Percentiles rank a stretch among this genome's conserved stretches.
These are phyloP conservation scores for Rugosomyces carneus DNA, from an alignment of 1,284 basidiomycete genomes.

Conservation along the genomic window DNA sequence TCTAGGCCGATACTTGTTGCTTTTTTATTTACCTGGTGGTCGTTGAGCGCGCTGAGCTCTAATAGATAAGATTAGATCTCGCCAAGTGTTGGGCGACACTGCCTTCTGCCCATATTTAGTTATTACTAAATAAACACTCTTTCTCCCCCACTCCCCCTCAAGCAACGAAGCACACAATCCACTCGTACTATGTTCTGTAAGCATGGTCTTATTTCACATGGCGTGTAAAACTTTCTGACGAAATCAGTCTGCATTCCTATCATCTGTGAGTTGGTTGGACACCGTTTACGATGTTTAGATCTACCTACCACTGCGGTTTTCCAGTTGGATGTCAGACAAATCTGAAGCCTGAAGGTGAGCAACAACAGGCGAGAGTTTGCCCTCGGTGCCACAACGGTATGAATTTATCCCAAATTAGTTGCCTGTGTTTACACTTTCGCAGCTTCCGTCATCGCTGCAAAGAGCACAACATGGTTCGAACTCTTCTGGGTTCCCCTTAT, in stretches of 20 bases:
- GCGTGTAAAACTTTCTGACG: neutral
- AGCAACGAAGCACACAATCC: neutral
- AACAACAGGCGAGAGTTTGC: constrained; percentile 31
- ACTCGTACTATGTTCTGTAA: constrained; percentile 25
- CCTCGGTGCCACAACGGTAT: constrained; percentile 41
- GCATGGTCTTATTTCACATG: constrained; percentile 1
- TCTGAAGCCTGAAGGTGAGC: constrained; percentile 33
- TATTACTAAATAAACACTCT: neutral
- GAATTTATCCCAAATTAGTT: neutral
- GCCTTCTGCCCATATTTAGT: neutral
- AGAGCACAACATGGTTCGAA: constrained; percentile 40
- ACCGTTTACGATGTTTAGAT: neutral
- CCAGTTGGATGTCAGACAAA: constrained; percentile 39
- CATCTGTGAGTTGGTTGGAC: constrained; percentile 23
- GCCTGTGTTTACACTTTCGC: neutral
- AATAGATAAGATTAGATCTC: constrained; percentile 1
- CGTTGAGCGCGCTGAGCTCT: too few relatives aligned
- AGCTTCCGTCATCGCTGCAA: constrained; percentile 35
- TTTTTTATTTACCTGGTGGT: too few relatives aligned
- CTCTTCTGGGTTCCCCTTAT: constrained; percentile 40
- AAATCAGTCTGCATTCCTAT: constrained; percentile 31
- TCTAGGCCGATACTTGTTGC: too few relatives aligned
- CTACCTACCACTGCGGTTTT: neutral
- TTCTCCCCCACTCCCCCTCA: neutral
- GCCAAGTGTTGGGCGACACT: neutral